These are phyloP conservation scores for Hericium rajendrae DNA, from an alignment of 768 basidiomycete species.

Conservation along the genomic window DNA sequence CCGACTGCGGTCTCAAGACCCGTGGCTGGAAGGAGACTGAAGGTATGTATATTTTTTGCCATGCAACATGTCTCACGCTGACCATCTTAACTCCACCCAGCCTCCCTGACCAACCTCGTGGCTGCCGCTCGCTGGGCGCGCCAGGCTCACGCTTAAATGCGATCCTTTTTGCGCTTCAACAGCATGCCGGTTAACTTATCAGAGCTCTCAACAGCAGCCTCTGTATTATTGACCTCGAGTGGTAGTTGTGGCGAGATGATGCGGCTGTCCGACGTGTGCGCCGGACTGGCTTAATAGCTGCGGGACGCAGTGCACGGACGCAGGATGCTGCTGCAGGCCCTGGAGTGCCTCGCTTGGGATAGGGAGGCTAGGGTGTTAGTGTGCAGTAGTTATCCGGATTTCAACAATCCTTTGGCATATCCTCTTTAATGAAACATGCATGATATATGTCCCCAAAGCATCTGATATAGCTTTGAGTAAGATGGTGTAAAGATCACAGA, in stretches of 20 bases:
- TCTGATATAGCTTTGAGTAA: too few species aligned
- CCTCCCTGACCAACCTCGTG: conserved; percentile 80
- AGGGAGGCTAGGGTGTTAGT: conserved; percentile 18
- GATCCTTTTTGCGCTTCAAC: conserved; percentile 71
- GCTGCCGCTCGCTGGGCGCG: conserved; percentile 92
- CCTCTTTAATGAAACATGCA: not conserved
- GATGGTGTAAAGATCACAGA: too few species aligned
- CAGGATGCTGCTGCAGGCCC: not conserved
- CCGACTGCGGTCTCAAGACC: conserved; percentile 98
- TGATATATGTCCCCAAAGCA: too few species aligned
- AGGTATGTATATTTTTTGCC: conserved; percentile 25
- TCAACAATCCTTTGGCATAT: conserved; percentile 59
- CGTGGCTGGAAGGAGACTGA: conserved; percentile 98
- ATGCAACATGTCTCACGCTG: not conserved
- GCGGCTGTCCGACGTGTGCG: conserved; percentile 5
- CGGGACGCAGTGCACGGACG: conserved; percentile 4
- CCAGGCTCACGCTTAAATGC: conserved; percentile 60
- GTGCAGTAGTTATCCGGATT: conserved; percentile 51
- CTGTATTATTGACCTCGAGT: conserved; percentile 7
- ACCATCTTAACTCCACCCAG: conserved; percentile 21
- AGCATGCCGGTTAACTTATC: conserved; percentile 66
- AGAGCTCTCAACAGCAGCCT: conserved; percentile 13
- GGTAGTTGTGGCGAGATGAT: conserved; percentile 11
- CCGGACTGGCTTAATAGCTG: conserved; percentile 6
- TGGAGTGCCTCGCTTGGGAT: not conserved